Conservation (phyloP, 2,329 filamentous ascomycete species). For the Fusarium circinatum region DNA sequence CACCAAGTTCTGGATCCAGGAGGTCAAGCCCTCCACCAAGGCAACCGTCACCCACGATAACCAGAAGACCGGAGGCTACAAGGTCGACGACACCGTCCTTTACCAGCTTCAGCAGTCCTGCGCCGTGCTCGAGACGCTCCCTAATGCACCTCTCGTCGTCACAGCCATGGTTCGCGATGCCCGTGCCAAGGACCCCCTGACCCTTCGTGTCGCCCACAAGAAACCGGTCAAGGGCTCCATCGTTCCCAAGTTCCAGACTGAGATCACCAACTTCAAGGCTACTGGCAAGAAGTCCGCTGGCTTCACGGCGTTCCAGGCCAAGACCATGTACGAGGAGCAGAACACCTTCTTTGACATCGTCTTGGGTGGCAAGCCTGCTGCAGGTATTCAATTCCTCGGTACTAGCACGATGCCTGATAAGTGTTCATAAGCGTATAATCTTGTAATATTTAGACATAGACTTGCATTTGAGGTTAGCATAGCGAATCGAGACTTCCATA, state of each 20-base stretch:
- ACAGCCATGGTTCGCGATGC: constrained; percentile 12
- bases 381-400: background rate
- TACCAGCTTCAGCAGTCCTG: constrained; percentile 45
- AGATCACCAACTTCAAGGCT: constrained; percentile 13
- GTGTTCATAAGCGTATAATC: background rate
- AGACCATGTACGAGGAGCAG: background rate
- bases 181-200: constrained; percentile 10
- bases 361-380: background rate
- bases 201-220: background rate
- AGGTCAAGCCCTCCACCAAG: constrained; percentile 37
- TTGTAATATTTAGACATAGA: background rate
- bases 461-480: background rate
- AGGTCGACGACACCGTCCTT: constrained; percentile 42
- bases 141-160: background rate
- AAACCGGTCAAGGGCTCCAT: background rate
- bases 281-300: constrained; percentile 25
- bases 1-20: constrained; percentile 46
- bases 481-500: background rate
- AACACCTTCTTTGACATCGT: background rate
- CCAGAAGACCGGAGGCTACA: constrained; percentile 41
- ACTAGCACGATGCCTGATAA: background rate
- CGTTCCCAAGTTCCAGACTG: constrained; percentile 2
- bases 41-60: constrained; percentile 40
- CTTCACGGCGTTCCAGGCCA: constrained; percentile 10
- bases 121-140: background rate